These are phyloP conservation scores for Hypoxylon rubiginosum DNA, from an alignment of 2,329 filamentous ascomycete species.

Conservation along the genomic window DNA sequence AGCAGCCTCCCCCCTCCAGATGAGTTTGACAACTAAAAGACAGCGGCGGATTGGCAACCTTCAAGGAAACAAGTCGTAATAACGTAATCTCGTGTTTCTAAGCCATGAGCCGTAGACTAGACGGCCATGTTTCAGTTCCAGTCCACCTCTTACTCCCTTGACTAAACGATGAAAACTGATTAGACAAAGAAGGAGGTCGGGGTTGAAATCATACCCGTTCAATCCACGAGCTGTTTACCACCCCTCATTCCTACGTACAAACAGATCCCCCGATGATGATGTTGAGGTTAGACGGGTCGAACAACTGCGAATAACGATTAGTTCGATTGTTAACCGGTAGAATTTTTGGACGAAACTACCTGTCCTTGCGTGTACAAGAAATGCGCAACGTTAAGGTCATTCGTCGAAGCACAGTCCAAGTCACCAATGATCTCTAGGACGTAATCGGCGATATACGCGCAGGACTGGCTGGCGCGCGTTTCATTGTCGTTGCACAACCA, in stretches of 20 bases:
- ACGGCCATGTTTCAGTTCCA: not conserved
- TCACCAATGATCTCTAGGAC: conserved; percentile 20
- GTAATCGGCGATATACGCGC: conserved; percentile 15
- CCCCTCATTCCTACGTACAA: too few relatives aligned
- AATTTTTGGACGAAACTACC: not conserved
- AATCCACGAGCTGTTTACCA: too few relatives aligned
- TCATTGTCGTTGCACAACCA: conserved; percentile 34
- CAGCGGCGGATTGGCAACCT: too few relatives aligned
- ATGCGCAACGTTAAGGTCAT: not conserved
- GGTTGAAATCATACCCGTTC: too few relatives aligned
- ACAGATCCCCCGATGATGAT: conserved; percentile 7
- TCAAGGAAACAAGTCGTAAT: too few relatives aligned
- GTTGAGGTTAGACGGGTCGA: conserved; percentile 22
- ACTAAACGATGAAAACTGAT: too few relatives aligned
- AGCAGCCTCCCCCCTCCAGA: not conserved
- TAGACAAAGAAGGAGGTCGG: too few relatives aligned
- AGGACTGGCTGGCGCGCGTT: conserved; percentile 3
- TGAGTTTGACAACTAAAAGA: not conserved
- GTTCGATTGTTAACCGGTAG: not conserved
- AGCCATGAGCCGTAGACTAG: not conserved
- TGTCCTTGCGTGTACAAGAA: not conserved
- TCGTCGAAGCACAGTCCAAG: not conserved
- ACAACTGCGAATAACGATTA: conserved; percentile 5
- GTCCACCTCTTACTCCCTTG: too few relatives aligned
- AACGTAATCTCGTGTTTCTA: too few relatives aligned